Evolutionary conservation across 2,329 filamentous ascomycete species (phyloP).

Genomic region (Pseudocercospora macadamiae): DNA sequence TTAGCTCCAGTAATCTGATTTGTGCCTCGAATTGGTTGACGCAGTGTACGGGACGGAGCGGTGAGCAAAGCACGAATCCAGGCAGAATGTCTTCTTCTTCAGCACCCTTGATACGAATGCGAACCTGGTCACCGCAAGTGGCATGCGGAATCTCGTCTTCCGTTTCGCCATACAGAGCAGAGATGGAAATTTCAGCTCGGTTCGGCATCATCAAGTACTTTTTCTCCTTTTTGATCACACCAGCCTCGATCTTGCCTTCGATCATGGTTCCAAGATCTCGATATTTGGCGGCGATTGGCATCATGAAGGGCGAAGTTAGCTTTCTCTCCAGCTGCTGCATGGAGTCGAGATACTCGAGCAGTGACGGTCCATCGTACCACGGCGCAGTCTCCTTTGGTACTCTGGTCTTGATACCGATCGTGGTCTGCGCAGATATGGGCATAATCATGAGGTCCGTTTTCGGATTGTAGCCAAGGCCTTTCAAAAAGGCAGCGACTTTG

Average conservation of each 20-base stretch:
- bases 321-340: constrained; percentile 95
- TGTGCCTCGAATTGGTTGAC: constrained; percentile 92
- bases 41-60: constrained; percentile 89
- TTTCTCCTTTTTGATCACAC: constrained; percentile 88
- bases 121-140: constrained; percentile 92
- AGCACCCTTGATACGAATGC: constrained; percentile 86
- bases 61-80: constrained; percentile 94
- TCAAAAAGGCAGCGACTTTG: constrained; percentile 86
- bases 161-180: constrained; percentile 90
- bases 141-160: constrained; percentile 85
- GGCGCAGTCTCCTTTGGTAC: constrained; percentile 74
- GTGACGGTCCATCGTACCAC: constrained; percentile 87
- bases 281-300: constrained; percentile 96
- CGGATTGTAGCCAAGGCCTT: constrained; percentile 89
- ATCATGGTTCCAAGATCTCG: constrained; percentile 96
- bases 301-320: constrained; percentile 98
- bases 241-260: constrained; percentile 95
- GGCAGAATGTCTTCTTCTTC: constrained; percentile 97
- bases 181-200: constrained; percentile 75
- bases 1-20: constrained; percentile 91
- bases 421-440: constrained; percentile 90
- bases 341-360: constrained; percentile 92
- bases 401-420: constrained; percentile 83
- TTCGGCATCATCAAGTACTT: constrained; percentile 95
- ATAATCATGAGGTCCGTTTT: constrained; percentile 95